These are phyloP conservation scores for Globisporangium splendens DNA, from an alignment of 352 stramenopile genomes.

Conservation along the genomic window DNA sequence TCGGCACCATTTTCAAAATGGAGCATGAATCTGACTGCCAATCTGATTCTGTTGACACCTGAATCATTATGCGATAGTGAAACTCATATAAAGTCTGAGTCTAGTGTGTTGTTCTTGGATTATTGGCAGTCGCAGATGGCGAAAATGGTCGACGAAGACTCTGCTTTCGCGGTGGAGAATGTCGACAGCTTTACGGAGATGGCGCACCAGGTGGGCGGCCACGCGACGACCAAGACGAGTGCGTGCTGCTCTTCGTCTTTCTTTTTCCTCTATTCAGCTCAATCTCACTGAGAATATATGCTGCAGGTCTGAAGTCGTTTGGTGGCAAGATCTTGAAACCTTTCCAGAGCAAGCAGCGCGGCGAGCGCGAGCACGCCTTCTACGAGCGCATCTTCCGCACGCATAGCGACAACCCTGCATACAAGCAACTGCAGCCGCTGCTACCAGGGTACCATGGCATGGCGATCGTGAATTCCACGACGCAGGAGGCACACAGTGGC, in stretches of 20 bases:
- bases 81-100: constrained; percentile 2
- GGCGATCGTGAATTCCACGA: constrained; percentile 23
- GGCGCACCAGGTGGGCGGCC: constrained; percentile 76
- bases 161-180: background rate
- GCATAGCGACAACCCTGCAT: constrained; percentile 17
- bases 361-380: constrained; percentile 72
- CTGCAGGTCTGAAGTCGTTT: constrained; percentile 54
- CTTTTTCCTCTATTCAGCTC: background rate
- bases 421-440: constrained; percentile 33
- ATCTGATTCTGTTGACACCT: background rate
- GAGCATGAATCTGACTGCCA: constrained; percentile 2
- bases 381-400: constrained; percentile 61
- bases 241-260: background rate
- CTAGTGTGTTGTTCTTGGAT: background rate
- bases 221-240: constrained; percentile 71
- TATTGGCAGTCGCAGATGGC: background rate
- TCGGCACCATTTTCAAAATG: background rate
- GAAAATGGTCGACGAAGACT: constrained; percentile 10
- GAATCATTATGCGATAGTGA: too few species aligned
- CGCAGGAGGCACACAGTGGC: background rate
- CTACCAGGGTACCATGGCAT: constrained; percentile 68
- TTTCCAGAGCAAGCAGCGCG: constrained; percentile 79
- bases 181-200: constrained; percentile 39
- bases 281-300: background rate
- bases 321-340: constrained; percentile 80